Base-by-base conservation (phyloP, 768 basidiomycete genomes). In the Rhizopogon rudus region DNA sequence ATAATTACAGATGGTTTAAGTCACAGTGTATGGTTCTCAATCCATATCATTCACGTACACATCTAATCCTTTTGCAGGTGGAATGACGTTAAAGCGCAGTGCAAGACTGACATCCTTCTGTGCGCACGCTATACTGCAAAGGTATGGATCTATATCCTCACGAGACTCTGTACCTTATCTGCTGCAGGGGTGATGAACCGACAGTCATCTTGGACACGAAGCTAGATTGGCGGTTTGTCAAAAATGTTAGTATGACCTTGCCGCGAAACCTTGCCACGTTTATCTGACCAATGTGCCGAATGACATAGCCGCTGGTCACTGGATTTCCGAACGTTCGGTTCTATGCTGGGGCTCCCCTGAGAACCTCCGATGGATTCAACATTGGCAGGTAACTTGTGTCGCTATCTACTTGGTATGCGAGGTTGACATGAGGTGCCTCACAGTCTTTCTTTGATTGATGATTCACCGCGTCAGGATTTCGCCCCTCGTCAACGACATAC, bases 301-400 rank as follows among this genome's bases (percentile, higher is more conserved):
- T 49, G 46, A 17, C 56, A 7, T 57, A 93, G 89, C 92, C 91
- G 0, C 73, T 87, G 52, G 89, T 92, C 40, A 74, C 69, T 1
- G 86, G 82, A 4, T 62, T 74, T 29, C 89, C 91, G 5, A 67
- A 83, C 56, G 78, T 93, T 31, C 80, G 92, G 17, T 98, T 98
- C 68, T 96, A 94, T 66, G 95, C 94, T 3, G 94, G 92, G 14
- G 92, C 92, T 28, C 93, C 93, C 4, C 65, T 98, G 43, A 80
- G 92, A 44, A 97, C 95, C 2, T 80, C 86, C 51, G 94, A 97
- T 55, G 94, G 94, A 4, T 89, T 78, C 70, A 97, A 96, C 63
- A 84, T 97, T 54, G 94, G 91, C 69, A 86, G 84, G 83, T 87
- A 67, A 70, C 80, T 73, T 22, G 41, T 49, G 25, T 39, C n/a